Percentiles rank a stretch among this genome's conserved stretches.
Evolutionary conservation across 805 yeast species (phyloP).

Genomic region (Teunomyces panamensis): DNA sequence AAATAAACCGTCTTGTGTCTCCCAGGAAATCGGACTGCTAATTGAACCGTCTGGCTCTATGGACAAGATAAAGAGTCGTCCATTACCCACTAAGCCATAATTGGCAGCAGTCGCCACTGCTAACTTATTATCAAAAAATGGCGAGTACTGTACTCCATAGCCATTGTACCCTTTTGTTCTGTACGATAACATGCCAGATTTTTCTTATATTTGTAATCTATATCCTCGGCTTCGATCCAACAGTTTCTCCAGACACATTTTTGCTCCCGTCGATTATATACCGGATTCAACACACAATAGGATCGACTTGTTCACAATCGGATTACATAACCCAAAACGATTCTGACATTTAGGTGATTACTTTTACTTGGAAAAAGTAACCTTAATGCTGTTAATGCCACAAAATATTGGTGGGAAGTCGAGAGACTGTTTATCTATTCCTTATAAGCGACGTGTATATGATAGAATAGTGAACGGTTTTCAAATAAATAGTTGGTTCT

Average conservation of each 20-base stretch:
- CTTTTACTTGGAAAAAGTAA: too few species aligned
- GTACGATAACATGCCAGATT: constrained; percentile 57
- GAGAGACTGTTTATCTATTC: too few species aligned
- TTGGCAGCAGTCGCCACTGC: constrained; percentile 92
- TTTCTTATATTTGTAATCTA: not conserved
- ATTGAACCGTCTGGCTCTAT: constrained; percentile 68
- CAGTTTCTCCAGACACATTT: too few species aligned
- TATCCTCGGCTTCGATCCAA: too few species aligned
- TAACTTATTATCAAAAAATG: constrained; percentile 82
- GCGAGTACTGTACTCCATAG: constrained; percentile 84
- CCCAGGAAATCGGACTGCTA: constrained; percentile 55
- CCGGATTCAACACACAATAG: not conserved
- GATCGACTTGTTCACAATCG: too few species aligned
- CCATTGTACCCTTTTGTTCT: constrained; percentile 83
- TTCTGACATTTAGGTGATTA: too few species aligned
- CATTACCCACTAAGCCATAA: constrained; percentile 93
- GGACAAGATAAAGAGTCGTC: constrained; percentile 68
- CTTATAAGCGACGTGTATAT: too few species aligned
- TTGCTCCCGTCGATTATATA: not conserved
- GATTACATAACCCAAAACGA: too few species aligned
- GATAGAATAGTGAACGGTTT: too few species aligned
- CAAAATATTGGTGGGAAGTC: too few species aligned
- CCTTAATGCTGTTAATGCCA: too few species aligned
- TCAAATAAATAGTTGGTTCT: too few species aligned
- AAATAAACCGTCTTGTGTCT: constrained; percentile 91